phyloP scores from a whole-genome alignment of 192 early-diverging fungal species.

The Podila minutissima region DNA sequence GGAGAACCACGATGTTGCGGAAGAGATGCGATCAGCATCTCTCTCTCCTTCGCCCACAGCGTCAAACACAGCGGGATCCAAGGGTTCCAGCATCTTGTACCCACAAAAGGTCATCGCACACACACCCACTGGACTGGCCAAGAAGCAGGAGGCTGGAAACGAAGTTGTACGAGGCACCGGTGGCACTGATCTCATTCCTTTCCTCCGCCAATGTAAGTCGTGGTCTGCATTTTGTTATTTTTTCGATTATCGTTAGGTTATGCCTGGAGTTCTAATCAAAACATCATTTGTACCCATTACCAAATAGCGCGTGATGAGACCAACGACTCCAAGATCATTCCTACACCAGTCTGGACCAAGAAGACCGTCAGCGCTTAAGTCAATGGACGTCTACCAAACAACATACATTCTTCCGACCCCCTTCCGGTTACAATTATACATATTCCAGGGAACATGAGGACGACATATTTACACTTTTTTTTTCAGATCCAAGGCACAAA shows the following conservation, averaged over 20 bases:
- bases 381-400: too few species aligned
- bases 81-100: conserved; percentile 40
- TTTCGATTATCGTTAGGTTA: background rate
- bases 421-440: too few species aligned
- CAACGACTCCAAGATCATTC: conserved; percentile 45
- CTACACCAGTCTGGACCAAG: conserved; percentile 24
- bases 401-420: too few species aligned
- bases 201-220: conserved; percentile 67
- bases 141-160: conserved; percentile 62
- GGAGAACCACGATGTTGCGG: background rate
- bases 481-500: too few species aligned
- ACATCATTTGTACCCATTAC: background rate
- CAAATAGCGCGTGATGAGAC: conserved; percentile 42
- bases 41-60: background rate
- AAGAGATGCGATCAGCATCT: background rate
- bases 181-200: conserved; percentile 91
- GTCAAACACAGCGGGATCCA: background rate
- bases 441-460: too few species aligned
- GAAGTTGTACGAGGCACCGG: conserved; percentile 80
- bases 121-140: conserved; percentile 62
- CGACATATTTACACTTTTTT: too few species aligned
- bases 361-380: background rate
- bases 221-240: background rate
- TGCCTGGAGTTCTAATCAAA: background rate
- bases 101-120: conserved; percentile 35